phyloP scores from a whole-genome alignment of 2,329 filamentous ascomycete genomes.

The Chaetomiaceae sp. region DNA sequence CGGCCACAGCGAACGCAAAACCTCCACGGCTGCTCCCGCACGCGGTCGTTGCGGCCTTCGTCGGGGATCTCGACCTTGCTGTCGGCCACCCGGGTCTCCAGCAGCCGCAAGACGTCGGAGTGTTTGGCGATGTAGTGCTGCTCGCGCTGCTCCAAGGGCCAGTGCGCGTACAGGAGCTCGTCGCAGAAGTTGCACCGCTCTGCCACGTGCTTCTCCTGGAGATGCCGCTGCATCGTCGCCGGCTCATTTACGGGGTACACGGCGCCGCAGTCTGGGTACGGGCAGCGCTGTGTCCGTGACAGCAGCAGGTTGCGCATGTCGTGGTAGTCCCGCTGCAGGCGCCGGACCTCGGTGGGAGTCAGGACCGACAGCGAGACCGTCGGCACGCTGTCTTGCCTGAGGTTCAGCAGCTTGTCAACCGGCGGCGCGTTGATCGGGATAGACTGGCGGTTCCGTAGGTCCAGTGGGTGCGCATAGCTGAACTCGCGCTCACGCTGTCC shows the following conservation, averaged over 20 bases:
- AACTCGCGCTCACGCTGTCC: constrained; percentile 22
- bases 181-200: constrained; percentile 34
- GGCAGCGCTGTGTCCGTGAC: constrained; percentile 33
- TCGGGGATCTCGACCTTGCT: not conserved
- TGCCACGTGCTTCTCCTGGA: constrained; percentile 30
- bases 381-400: constrained; percentile 27
- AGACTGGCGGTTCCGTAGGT: constrained; percentile 22
- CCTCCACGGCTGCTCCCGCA: constrained; percentile 14
- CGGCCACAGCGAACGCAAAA: constrained; percentile 21
- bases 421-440: constrained; percentile 33
- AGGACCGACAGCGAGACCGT: constrained; percentile 33
- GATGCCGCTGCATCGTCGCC: constrained; percentile 31
- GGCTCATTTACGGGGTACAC: constrained; percentile 28
- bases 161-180: constrained; percentile 28
- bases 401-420: constrained; percentile 32
- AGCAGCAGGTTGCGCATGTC: constrained; percentile 31
- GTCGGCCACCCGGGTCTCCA: not conserved
- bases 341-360: constrained; percentile 36
- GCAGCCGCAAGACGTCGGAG: constrained; percentile 9
- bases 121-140: constrained; percentile 31
- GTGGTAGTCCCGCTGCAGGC: constrained; percentile 32
- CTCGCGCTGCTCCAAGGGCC: constrained; percentile 22
- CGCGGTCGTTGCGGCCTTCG: not conserved
- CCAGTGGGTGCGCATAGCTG: constrained; percentile 25
- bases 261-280: constrained; percentile 33